Evolutionary conservation across 1,284 basidiomycete species (phyloP).

Genomic region (Cutaneotrichosporon cutaneum): DNA sequence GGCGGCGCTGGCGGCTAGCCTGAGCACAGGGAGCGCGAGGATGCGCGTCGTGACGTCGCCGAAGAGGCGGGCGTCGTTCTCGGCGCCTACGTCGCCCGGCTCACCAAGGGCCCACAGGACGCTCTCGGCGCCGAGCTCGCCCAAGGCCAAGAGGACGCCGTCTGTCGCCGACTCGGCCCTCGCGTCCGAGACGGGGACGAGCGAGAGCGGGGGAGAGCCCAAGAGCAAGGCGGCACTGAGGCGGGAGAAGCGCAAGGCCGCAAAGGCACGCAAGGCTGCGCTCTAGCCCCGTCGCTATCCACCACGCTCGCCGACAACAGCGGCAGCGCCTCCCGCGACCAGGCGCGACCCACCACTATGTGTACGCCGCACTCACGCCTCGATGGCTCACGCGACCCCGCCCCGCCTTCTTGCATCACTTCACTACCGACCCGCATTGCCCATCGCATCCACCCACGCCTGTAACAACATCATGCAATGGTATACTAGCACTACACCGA

Average conservation of each 20-base stretch:
- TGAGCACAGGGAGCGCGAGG: not conserved
- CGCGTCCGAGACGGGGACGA: conserved; percentile 4
- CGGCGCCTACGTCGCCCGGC: conserved; percentile 7
- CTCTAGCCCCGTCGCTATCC: too few species aligned
- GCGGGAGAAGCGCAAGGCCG: conserved; percentile 29
- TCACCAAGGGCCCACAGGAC: not conserved
- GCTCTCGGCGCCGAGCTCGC: conserved; percentile 13
- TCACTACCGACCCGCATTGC: too few species aligned
- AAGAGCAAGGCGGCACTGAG: conserved; percentile 27
- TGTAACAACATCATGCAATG: conserved; percentile 4
- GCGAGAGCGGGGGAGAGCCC: not conserved
- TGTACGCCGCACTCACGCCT: too few species aligned
- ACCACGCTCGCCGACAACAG: too few species aligned
- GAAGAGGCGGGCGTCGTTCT: too few species aligned
- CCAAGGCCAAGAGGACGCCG: conserved; percentile 6
- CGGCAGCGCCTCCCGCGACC: too few species aligned
- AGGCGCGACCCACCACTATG: too few species aligned
- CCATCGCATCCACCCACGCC: too few species aligned
- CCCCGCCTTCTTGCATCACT: too few species aligned
- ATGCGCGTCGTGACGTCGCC: not conserved
- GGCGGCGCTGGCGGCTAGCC: conserved; percentile 2
- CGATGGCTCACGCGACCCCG: too few species aligned
- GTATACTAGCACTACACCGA: conserved; percentile 1
- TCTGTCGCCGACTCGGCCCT: not conserved
- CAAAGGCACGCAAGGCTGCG: conserved; percentile 25